A percentile compares a stretch with the other conserved stretches of the same genome.
phyloP scores from a whole-genome alignment of 306 rosid genomes.

The Trichosanthes truncata region DNA sequence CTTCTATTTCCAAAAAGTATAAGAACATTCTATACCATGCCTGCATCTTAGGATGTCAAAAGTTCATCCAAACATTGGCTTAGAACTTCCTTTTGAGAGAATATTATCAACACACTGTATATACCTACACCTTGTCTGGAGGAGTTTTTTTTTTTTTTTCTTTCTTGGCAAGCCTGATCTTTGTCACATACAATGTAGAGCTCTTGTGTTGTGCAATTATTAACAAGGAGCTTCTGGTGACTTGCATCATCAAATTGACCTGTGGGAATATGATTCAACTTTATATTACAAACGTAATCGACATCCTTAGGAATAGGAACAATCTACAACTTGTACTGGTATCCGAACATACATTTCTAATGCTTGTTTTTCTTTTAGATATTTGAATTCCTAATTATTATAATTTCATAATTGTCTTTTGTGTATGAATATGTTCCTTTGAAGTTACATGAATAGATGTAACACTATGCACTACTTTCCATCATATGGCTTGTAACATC shows the following conservation, averaged over 20 bases:
- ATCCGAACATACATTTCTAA: background rate
- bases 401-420: too few species aligned
- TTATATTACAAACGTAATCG: background rate
- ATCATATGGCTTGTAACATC: background rate
- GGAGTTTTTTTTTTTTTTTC: background rate
- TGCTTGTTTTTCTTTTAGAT: background rate
- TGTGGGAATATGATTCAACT: background rate
- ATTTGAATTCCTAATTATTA: background rate
- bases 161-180: background rate
- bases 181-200: background rate
- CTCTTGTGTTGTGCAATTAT: background rate
- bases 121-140: background rate
- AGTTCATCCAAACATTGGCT: background rate
- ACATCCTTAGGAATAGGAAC: background rate
- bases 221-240: background rate
- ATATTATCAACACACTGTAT: background rate
- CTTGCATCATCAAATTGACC: background rate
- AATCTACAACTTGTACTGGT: background rate
- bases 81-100: background rate
- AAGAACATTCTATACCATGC: background rate
- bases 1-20: background rate
- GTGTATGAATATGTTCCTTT: too few species aligned
- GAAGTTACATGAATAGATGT: too few species aligned
- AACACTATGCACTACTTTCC: too few species aligned
- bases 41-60: background rate